Evolutionary conservation across 2,329 filamentous ascomycete species (phyloP).

Genomic region (Pseudocercospora ulei): DNA sequence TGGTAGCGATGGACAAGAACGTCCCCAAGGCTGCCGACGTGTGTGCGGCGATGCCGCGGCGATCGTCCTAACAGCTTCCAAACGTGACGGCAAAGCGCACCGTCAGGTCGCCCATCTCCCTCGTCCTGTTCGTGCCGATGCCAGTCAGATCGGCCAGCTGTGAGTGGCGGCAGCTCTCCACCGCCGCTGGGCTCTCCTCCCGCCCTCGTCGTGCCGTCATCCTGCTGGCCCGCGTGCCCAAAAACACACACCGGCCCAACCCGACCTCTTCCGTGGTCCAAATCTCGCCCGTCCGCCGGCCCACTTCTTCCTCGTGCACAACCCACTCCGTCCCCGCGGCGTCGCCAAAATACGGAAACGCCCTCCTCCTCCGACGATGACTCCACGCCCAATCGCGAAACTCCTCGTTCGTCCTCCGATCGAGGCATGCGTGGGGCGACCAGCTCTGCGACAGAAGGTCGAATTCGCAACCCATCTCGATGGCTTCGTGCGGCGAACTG

Average conservation of each 20-base stretch:
- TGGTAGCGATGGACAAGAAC: no score
- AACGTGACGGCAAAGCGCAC: no score
- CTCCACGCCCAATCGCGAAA: conserved; percentile 3
- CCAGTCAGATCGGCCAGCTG: no score
- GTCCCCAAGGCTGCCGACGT: no score
- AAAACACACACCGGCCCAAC: conserved; percentile 1
- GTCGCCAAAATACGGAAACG: conserved; percentile 1
- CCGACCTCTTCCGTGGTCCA: conserved; percentile 4
- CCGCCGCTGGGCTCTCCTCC: no score
- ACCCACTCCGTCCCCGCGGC: background rate
- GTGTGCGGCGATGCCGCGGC: no score
- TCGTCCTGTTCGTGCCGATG: no score
- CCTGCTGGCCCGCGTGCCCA: conserved; percentile 1
- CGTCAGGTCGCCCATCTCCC: no score
- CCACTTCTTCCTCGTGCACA: background rate
- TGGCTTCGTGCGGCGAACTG: background rate
- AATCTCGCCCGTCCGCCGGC: background rate
- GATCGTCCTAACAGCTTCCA: no score
- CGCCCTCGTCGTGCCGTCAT: background rate
- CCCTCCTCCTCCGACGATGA: background rate
- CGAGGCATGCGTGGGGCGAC: background rate
- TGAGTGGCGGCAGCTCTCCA: no score
- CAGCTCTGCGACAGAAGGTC: background rate
- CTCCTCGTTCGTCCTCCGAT: background rate
- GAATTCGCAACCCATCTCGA: background rate